Percentiles rank a stretch among this genome's conserved stretches.
phyloP scores from a whole-genome alignment of 2,329 filamentous ascomycete species.

The Trichoderma sp. region DNA sequence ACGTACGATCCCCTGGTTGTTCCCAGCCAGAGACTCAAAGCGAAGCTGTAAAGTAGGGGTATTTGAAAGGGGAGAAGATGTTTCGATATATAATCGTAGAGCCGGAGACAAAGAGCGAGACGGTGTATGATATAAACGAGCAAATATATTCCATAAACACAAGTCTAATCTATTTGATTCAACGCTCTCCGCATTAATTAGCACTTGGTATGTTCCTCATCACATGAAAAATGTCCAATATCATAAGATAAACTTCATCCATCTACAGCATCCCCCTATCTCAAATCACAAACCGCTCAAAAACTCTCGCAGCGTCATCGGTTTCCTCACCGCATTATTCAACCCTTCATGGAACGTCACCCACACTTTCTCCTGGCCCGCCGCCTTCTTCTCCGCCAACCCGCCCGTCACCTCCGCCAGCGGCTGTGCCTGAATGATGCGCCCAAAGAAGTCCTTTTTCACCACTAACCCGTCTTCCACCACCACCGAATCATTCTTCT shows the following conservation, averaged over 20 bases:
- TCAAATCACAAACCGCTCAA: conserved; percentile 58
- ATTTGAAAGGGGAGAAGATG: not conserved
- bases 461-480: conserved; percentile 32
- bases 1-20: conserved; percentile 55
- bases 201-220: not conserved
- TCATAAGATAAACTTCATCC: not conserved
- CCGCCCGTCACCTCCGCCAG: conserved; percentile 44
- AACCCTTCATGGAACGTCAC: conserved; percentile 86
- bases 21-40: conserved; percentile 51
- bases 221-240: not conserved
- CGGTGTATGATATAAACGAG: conserved; percentile 8
- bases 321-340: conserved; percentile 89
- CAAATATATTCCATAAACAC: not conserved
- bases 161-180: not conserved
- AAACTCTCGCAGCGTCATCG: conserved; percentile 77
- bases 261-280: not conserved
- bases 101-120: not conserved
- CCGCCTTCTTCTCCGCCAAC: conserved; percentile 32
- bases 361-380: conserved; percentile 67
- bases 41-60: conserved; percentile 46
- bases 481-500: conserved; percentile 37
- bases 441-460: conserved; percentile 84
- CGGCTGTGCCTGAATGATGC: conserved; percentile 54
- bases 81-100: not conserved
- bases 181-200: not conserved